A percentile compares a stretch with the other conserved stretches of the same genome.
phyloP scores from a whole-genome alignment of 306 rosid genomes.

The Pyrus communis region DNA sequence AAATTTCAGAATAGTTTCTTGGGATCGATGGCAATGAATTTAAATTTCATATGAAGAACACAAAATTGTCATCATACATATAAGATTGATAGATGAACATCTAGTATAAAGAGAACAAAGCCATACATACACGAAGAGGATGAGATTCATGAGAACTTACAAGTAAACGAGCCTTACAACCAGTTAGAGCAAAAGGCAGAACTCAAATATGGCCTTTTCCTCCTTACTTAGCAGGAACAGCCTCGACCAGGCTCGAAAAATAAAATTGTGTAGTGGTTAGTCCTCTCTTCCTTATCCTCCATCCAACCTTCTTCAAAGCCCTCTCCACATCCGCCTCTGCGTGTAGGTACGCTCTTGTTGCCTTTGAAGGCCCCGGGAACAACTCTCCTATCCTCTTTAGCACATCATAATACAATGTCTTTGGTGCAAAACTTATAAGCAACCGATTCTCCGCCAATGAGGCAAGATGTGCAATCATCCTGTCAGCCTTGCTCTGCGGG shows the following conservation, averaged over 20 bases:
- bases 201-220: conserved; percentile 26
- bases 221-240: conserved; percentile 59
- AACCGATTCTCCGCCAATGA: conserved; percentile 73
- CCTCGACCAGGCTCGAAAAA: conserved; percentile 85
- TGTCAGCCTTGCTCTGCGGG: conserved; percentile 85
- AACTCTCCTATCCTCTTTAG: conserved; percentile 90
- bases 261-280: conserved; percentile 74
- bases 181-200: conserved; percentile 27
- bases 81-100: conserved; percentile 6
- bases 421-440: conserved; percentile 88
- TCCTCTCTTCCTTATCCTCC: conserved; percentile 81
- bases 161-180: conserved; percentile 34
- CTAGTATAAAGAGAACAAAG: neutral
- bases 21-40: neutral
- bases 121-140: conserved; percentile 24
- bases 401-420: conserved; percentile 68
- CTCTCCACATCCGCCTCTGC: conserved; percentile 80
- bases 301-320: conserved; percentile 73
- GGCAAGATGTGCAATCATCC: conserved; percentile 86
- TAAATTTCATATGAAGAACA: neutral
- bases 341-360: conserved; percentile 91
- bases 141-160: conserved; percentile 9
- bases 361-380: conserved; percentile 97
- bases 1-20: neutral
- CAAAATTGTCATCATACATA: conserved; percentile 2